Base-by-base conservation (phyloP, 345 rosid species). In the Salix dunnii region DNA sequence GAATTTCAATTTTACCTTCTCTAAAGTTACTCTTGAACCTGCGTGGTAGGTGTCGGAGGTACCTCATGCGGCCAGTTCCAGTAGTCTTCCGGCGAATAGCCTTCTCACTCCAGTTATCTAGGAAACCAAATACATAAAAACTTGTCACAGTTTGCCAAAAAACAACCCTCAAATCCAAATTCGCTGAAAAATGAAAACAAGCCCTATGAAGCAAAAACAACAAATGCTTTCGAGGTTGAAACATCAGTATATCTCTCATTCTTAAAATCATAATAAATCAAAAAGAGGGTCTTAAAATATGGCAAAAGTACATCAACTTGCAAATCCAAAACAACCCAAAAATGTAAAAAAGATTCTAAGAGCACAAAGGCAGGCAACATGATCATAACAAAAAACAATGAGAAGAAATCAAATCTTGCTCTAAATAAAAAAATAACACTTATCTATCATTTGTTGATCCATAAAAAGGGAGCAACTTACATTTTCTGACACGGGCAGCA, bases 1-100 rank as follows among this genome's bases (percentile, higher is more conserved):
- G 21, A 35, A 36, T 53, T 31, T 5, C 28, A 14, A 9, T 21
- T 18, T 61, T 61, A 75, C 79, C 82, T 64, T 75, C 79, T 51
- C 76, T 49, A 63, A 80, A 80, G 43, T 75, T 71, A 21, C 70
- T 74, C 78, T 79, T 79, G 76, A 79, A 79, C 82, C 82, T 74
- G 74, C 77, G 78, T 12, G 82, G 78, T 8, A 75, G 72, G 30
- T 70, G 67, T 14, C 76, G 82, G 48, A 75, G 75, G 63, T 80
- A 80, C 72, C 40, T 80, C 79, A 80, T 80, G 2, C 79, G 66
- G 5, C 82, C 82, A 6, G 72, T 75, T 28, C 82, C 73, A n/a
- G 82, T 80, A 8, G 82, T 80, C 82, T 80, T 71, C 49, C 82
- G 17, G 36, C 79, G 75, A 17, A 80, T 75, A 7, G 82, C 82